Conservation (phyloP, 2,329 filamentous ascomycete genomes). For the Ophiosphaerella herpotricha region DNA sequence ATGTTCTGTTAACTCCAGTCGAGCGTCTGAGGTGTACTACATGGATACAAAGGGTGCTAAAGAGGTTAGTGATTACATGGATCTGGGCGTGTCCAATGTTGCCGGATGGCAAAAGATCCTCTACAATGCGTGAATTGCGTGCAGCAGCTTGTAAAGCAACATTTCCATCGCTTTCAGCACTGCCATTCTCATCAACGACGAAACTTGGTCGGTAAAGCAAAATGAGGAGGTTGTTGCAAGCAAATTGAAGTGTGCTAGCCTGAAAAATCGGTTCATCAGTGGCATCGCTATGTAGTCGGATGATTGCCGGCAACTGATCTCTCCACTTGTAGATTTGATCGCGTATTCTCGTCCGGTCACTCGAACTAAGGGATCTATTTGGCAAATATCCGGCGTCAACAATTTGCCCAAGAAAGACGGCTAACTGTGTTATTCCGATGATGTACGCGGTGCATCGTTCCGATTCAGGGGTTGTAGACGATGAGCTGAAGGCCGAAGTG, state of each 20-base stretch:
- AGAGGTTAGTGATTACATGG: slow-evolving; percentile 56
- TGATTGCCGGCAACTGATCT: slow-evolving; percentile 39
- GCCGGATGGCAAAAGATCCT: slow-evolving; percentile 53
- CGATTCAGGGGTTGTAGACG: slow-evolving; percentile 33
- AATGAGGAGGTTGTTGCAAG: slow-evolving; percentile 55
- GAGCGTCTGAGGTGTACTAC: slow-evolving; percentile 50
- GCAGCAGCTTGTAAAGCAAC: slow-evolving; percentile 53
- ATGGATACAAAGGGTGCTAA: slow-evolving; percentile 56
- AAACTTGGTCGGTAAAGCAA: slow-evolving; percentile 52
- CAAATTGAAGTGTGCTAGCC: slow-evolving; percentile 48
- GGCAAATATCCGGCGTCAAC: slow-evolving; percentile 46
- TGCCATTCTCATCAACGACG: slow-evolving; percentile 40
- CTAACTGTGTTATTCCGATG: slow-evolving; percentile 47
- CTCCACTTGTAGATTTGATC: slow-evolving; percentile 50
- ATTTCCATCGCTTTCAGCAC: slow-evolving; percentile 44
- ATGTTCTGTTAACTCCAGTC: slow-evolving; percentile 46
- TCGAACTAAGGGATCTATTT: slow-evolving; percentile 19
- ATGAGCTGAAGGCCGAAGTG: slow-evolving; percentile 35
- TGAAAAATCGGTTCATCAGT: slow-evolving; percentile 45
- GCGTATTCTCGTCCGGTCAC: slow-evolving; percentile 24
- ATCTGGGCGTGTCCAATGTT: slow-evolving; percentile 52
- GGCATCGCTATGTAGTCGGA: slow-evolving; percentile 41
- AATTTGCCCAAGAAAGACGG: slow-evolving; percentile 45
- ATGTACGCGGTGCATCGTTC: slow-evolving; percentile 41
- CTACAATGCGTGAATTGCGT: slow-evolving; percentile 53